phyloP scores from a whole-genome alignment of 306 rosid genomes.

The Medicago truncatula region MtrunA17r5.0-ANR NC_053045.1:7502501-7503000 shows the following conservation, averaged over 20 bases:
- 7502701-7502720: neutral
- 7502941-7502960: slow-evolving; percentile 24
- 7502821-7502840: neutral
- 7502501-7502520: too few relatives aligned
- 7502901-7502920: neutral
- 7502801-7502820: neutral
- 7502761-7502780: neutral
- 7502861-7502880: neutral
- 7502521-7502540: too few relatives aligned
- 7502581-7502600: too few relatives aligned
- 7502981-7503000: slow-evolving; percentile 26
- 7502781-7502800: neutral
- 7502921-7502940: neutral
- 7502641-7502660: too few relatives aligned
- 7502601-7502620: too few relatives aligned
- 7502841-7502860: neutral
- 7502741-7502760: neutral
- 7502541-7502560: too few relatives aligned
- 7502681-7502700: too few relatives aligned
- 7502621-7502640: too few relatives aligned
- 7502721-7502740: neutral
- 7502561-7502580: too few relatives aligned
- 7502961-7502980: slow-evolving; percentile 28
- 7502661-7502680: too few relatives aligned
- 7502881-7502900: neutral